Evolutionary conservation across 768 basidiomycete species (phyloP).

Genomic region (Mycena galopus): DNA sequence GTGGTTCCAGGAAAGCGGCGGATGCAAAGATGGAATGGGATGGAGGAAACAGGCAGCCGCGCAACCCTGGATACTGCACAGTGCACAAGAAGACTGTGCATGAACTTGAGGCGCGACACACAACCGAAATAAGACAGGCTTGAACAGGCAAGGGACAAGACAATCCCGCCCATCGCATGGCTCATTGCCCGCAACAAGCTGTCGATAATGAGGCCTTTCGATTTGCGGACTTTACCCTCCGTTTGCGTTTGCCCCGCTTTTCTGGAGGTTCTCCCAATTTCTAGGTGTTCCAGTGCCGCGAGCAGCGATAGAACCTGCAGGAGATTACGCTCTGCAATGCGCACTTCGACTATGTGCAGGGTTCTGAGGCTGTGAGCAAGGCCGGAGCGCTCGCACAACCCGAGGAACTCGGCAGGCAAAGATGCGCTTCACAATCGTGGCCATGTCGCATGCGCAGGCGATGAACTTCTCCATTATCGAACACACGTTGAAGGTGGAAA

Average conservation of each 20-base stretch:
- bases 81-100: background rate
- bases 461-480: background rate
- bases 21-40: background rate
- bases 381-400: slow-evolving; percentile 11
- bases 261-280: background rate
- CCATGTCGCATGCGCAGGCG: background rate
- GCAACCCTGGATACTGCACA: background rate
- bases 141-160: background rate
- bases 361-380: background rate
- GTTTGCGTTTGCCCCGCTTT: background rate
- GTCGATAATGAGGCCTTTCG: slow-evolving; percentile 1
- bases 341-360: slow-evolving; percentile 13
- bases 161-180: background rate
- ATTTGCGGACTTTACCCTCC: background rate
- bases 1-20: background rate
- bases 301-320: slow-evolving; percentile 13
- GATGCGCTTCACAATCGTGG: background rate
- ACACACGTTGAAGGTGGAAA: background rate
- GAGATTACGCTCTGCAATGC: background rate
- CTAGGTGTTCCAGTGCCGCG: slow-evolving; percentile 16
- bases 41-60: background rate
- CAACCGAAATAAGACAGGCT: slow-evolving; percentile 5
- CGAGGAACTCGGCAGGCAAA: slow-evolving; percentile 2
- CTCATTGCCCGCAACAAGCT: slow-evolving; percentile 2
- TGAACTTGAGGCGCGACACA: slow-evolving; percentile 5